Base-by-base conservation (phyloP, 2,329 filamentous ascomycete species). In the Botrytis galanthina region DNA sequence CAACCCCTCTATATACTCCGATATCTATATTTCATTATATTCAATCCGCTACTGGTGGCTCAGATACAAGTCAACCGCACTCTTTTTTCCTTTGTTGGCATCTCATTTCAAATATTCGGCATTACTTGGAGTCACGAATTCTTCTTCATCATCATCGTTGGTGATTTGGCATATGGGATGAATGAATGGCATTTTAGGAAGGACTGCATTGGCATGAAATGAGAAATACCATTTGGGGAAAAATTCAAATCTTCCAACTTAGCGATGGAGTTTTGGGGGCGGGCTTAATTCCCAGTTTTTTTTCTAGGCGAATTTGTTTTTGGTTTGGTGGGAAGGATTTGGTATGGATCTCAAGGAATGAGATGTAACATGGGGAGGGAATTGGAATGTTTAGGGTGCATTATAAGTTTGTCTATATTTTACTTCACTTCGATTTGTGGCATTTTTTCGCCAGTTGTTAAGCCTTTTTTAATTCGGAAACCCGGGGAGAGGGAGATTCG, bases 241-340 rank as follows among this genome's bases (percentile, higher is more conserved):
- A 44, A 46, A 61, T 61, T 16, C 26, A 20, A 39, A 37, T 66
- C 48, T 37, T 71, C 12, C 16, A 9, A 32, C 12, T 71, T 71
- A 71, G 70, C 70, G 70, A 64, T 44, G 70, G 70, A 71, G 70
- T 71, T 22, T 57, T 71, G 26, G 70, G 70, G 16, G 46, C 22
- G 12, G 35, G 22, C 22, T 14, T 35, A 22, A 14, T 54, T 57
- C n/a, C 51, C 16, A 14, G 18, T 51, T 42, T n/a, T 14, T 32
- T 16, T 16, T 62, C 10, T 61, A 35, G 29, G 18, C 20, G 42
- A 42, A 22, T 32, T 63, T 39, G 18, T 37, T 37, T 70, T 57
- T 57, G 9, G 48, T 42, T 26, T 44, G 35, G 10, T 68, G 16
- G 48, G n/a, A 57, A 42, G 61, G 39, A 64, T 44, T 44, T 20